Percentiles rank a stretch among this genome's conserved stretches.
Conservation (phyloP, 2,329 filamentous ascomycete species). For the Venturia oleaginea region DNA sequence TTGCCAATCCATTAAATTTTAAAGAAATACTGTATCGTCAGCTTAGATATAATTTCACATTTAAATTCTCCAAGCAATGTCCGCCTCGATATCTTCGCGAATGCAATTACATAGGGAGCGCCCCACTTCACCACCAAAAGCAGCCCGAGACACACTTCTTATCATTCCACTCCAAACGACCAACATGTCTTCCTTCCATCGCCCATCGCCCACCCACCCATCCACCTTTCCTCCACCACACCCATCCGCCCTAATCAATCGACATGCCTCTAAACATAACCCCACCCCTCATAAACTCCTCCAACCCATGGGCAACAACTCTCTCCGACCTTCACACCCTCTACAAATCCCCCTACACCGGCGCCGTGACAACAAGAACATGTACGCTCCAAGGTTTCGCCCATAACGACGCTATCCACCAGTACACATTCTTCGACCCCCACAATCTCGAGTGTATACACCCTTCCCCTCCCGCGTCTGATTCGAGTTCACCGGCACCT, state of each 20-base stretch:
- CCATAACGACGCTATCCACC: slow-evolving; percentile 52
- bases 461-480: background rate
- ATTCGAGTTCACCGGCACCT: background rate
- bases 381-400: slow-evolving; percentile 55
- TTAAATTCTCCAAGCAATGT: too few relatives aligned
- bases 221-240: background rate
- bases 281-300: slow-evolving; percentile 64
- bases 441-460: slow-evolving; percentile 4
- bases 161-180: background rate
- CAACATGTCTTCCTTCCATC: background rate
- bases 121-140: background rate
- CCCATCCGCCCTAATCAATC: background rate
- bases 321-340: slow-evolving; percentile 51
- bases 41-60: too few relatives aligned
- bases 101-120: background rate
- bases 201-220: too few relatives aligned
- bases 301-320: slow-evolving; percentile 66
- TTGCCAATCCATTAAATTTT: too few relatives aligned
- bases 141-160: background rate
- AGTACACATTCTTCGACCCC: slow-evolving; percentile 56
- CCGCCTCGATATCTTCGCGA: too few relatives aligned
- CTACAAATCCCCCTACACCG: slow-evolving; percentile 53
- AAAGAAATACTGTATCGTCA: too few relatives aligned
- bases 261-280: slow-evolving; percentile 38
- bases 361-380: slow-evolving; percentile 67